phyloP scores from a whole-genome alignment of 2,329 filamentous ascomycete species.

The Graphilbum sp. region DNA sequence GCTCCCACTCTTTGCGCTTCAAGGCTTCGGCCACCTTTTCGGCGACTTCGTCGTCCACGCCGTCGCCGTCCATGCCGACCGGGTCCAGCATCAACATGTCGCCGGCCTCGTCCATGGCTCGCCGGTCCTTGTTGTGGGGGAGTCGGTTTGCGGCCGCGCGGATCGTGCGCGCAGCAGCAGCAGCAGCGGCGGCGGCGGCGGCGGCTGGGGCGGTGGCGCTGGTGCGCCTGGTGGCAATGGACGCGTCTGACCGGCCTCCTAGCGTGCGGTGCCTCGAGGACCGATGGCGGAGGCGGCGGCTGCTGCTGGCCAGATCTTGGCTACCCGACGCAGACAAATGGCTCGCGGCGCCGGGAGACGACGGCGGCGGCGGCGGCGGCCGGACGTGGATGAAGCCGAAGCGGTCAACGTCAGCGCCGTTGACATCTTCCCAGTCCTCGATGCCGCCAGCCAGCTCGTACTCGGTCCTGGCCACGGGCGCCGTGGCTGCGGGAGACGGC shows the following conservation, averaged over 20 bases:
- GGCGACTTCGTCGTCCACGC: constrained; percentile 36
- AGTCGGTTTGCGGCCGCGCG: constrained; percentile 42
- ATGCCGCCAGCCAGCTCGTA: constrained; percentile 40
- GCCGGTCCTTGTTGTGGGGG: constrained; percentile 43
- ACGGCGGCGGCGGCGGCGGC: constrained; percentile 19
- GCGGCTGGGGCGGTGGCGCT: neutral
- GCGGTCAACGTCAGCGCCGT: constrained; percentile 45
- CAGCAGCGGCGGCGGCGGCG: constrained; percentile 3
- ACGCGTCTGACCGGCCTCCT: neutral
- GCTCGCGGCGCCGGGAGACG: constrained; percentile 20
- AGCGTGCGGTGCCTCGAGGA: neutral
- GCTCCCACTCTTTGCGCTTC: constrained; percentile 45
- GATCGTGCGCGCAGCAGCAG: constrained; percentile 37
- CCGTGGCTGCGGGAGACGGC: neutral
- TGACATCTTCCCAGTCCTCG: constrained; percentile 51
- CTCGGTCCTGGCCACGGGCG: constrained; percentile 13
- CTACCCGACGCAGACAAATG: no score
- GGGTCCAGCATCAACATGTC: constrained; percentile 40
- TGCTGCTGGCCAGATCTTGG: constrained; percentile 26
- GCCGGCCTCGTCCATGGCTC: constrained; percentile 48
- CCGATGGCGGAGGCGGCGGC: neutral
- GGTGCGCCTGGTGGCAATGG: neutral
- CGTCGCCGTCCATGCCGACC: constrained; percentile 23
- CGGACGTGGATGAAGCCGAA: constrained; percentile 48
- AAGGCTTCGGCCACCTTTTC: constrained; percentile 35